phyloP scores from a whole-genome alignment of 75 land plant genomes.

The Picea glauca region DNA sequence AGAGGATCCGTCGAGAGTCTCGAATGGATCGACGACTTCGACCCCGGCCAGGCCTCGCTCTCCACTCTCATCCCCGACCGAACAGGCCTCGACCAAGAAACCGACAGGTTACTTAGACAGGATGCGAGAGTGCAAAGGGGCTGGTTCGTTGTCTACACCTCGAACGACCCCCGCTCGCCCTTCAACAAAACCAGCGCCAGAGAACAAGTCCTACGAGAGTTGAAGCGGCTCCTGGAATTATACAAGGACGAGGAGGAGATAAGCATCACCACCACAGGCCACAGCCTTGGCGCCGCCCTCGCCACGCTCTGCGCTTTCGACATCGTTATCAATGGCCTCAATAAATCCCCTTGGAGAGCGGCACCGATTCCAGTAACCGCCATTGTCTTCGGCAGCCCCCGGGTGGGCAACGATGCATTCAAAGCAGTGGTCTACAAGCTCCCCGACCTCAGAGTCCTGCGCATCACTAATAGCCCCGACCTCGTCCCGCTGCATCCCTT shows the following conservation, averaged over 20 bases:
- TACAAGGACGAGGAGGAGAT: slow-evolving; percentile 58
- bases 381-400: slow-evolving; percentile 24
- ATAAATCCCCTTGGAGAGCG: neutral
- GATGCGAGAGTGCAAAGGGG: slow-evolving; percentile 22
- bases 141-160: slow-evolving; percentile 26
- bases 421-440: slow-evolving; percentile 14
- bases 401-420: slow-evolving; percentile 28
- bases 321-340: slow-evolving; percentile 19
- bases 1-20: slow-evolving; percentile 47
- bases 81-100: neutral
- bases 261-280: slow-evolving; percentile 77
- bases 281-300: slow-evolving; percentile 54
- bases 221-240: slow-evolving; percentile 36
- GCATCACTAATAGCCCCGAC: slow-evolving; percentile 43
- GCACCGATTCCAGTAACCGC: slow-evolving; percentile 15
- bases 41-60: slow-evolving; percentile 38
- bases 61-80: neutral
- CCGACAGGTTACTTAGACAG: neutral
- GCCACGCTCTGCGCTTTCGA: slow-evolving; percentile 28
- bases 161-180: slow-evolving; percentile 9
- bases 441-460: slow-evolving; percentile 25
- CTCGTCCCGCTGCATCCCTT: slow-evolving; percentile 52
- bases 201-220: slow-evolving; percentile 30
- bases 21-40: slow-evolving; percentile 71
- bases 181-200: slow-evolving; percentile 16